These are phyloP conservation scores for Cochlearia excelsa DNA, from an alignment of 345 rosid species.

Conservation along the genomic window DNA sequence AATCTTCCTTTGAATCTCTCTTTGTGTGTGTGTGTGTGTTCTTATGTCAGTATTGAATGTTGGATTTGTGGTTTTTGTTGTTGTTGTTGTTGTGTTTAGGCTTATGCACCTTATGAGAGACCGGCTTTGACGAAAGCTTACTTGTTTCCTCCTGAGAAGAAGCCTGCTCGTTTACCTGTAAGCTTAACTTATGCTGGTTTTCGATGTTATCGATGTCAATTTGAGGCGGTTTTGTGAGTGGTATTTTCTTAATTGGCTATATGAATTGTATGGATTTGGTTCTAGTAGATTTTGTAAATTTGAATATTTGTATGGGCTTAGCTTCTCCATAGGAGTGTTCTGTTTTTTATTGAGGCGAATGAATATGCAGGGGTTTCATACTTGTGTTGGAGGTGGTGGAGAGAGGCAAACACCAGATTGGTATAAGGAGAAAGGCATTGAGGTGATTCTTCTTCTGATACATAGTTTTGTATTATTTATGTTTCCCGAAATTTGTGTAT, in stretches of 20 bases:
- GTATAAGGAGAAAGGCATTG: constrained; percentile 96
- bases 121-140: constrained; percentile 95
- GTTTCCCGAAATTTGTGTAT: neutral
- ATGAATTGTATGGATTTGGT: neutral
- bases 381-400: constrained; percentile 97
- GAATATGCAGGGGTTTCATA: constrained; percentile 75
- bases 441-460: constrained; percentile 45
- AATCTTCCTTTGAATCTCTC: neutral
- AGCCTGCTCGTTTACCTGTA: constrained; percentile 94
- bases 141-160: constrained; percentile 85
- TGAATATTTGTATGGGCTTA: constrained; percentile 4
- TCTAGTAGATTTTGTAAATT: neutral
- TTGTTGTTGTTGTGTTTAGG: constrained; percentile 41
- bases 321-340: neutral
- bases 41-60: neutral
- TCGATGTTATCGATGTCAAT: neutral
- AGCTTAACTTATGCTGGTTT: constrained; percentile 23
- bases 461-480: constrained; percentile 1
- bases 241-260: neutral
- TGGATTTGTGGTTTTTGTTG: neutral
- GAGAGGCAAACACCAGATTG: constrained; percentile 93
- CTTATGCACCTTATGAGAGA: constrained; percentile 90
- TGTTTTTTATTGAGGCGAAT: constrained; percentile 11
- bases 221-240: constrained; percentile 1
- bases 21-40: neutral